Evolutionary conservation across 768 basidiomycete genomes (phyloP).

Genomic region (Calocybe indica): DNA sequence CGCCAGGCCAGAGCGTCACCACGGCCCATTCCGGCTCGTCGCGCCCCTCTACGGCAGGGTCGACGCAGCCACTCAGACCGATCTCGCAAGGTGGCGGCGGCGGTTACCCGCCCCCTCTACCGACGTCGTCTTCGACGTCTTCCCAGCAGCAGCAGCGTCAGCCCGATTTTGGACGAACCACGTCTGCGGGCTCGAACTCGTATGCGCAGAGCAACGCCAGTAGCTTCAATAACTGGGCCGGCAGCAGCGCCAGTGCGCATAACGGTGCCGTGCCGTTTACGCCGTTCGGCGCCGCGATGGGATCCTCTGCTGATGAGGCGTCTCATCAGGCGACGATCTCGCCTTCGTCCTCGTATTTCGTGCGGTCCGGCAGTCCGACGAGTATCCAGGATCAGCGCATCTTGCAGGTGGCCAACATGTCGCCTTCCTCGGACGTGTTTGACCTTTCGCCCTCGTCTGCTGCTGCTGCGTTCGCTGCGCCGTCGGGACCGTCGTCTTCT

Average conservation of each 20-base stretch:
- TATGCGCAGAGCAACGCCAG: no score
- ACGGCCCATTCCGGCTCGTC: constrained; percentile 25
- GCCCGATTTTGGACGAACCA: constrained; percentile 3
- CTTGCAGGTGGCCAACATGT: constrained; percentile 32
- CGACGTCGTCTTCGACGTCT: not conserved
- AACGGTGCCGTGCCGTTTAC: constrained; percentile 9
- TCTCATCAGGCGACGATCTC: constrained; percentile 1
- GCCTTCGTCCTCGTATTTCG: constrained; percentile 10
- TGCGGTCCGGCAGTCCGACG: constrained; percentile 35
- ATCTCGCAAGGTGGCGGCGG: constrained; percentile 9
- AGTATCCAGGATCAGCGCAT: constrained; percentile 29
- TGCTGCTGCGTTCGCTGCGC: constrained; percentile 1
- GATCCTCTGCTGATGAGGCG: not conserved
- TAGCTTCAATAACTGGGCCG: constrained; percentile 9
- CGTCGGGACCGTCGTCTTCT: constrained; percentile 1
- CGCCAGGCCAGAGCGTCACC: constrained; percentile 16
- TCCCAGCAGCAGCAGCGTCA: constrained; percentile 10
- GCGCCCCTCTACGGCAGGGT: constrained; percentile 39
- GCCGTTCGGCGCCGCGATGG: constrained; percentile 9
- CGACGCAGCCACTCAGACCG: constrained; percentile 27
- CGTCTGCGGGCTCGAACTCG: not conserved
- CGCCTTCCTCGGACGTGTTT: constrained; percentile 6
- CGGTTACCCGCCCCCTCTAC: no score
- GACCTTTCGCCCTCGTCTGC: not conserved
- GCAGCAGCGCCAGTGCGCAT: constrained; percentile 11